These are phyloP conservation scores for Neophaeococcomyces mojaviensis DNA, from an alignment of 2,329 filamentous ascomycete species.

Conservation along the genomic window DNA sequence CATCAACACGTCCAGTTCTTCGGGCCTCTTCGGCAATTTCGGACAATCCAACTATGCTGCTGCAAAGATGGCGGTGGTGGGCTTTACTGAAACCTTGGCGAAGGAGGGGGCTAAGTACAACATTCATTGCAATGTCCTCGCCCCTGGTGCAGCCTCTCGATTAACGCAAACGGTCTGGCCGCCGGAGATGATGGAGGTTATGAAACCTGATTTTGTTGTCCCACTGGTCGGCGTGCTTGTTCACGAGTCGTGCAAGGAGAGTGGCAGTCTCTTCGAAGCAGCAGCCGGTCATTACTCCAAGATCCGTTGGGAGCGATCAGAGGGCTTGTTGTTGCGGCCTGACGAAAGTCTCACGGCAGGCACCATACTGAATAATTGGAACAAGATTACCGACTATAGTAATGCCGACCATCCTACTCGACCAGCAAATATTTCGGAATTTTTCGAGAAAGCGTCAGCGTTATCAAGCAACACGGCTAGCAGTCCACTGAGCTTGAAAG, in stretches of 20 bases:
- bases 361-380: constrained; percentile 81
- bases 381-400: constrained; percentile 76
- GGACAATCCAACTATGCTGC: constrained; percentile 95
- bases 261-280: constrained; percentile 82
- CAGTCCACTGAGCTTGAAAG: constrained; percentile 69
- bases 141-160: constrained; percentile 86
- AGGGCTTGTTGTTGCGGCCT: constrained; percentile 78
- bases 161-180: constrained; percentile 96
- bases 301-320: constrained; percentile 86
- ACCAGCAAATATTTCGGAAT: constrained; percentile 73
- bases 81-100: constrained; percentile 93
- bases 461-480: constrained; percentile 62
- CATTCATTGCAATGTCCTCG: constrained; percentile 88
- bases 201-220: constrained; percentile 91
- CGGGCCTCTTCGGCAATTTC: constrained; percentile 90
- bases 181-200: constrained; percentile 72
- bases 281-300: constrained; percentile 89
- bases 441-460: constrained; percentile 76
- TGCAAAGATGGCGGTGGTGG: constrained; percentile 88
- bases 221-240: constrained; percentile 82
- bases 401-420: constrained; percentile 76
- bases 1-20: constrained; percentile 91
- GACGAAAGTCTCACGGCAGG: constrained; percentile 82
- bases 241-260: constrained; percentile 80
- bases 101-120: constrained; percentile 98